Conservation (phyloP, 345 rosid species). For the Boechera retrofracta region DNA sequence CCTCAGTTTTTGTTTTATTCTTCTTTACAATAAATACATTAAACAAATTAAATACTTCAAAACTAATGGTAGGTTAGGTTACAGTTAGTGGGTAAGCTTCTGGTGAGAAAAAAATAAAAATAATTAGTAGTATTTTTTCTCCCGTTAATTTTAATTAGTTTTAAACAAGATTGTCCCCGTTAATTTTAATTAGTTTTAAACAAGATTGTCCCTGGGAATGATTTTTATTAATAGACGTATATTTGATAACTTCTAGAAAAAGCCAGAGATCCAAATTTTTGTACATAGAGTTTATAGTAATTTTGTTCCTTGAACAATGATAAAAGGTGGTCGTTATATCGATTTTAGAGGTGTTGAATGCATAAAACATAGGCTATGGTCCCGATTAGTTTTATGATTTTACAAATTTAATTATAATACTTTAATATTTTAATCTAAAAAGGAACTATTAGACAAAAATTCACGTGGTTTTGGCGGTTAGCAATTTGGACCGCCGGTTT, state of each 20-base stretch:
- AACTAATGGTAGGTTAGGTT: conserved; percentile 29
- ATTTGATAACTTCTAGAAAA: not conserved
- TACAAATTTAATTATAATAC: too few species aligned
- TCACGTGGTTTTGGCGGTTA: conserved; percentile 31
- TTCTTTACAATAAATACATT: not conserved
- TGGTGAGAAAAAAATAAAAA: not conserved
- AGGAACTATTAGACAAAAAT: not conserved
- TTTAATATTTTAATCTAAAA: too few species aligned
- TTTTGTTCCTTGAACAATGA: not conserved
- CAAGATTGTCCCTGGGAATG: not conserved
- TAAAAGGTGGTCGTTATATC: not conserved
- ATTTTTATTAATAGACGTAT: not conserved
- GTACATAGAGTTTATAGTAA: not conserved
- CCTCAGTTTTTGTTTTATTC: conserved; percentile 16
- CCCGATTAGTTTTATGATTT: not conserved
- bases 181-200: not conserved
- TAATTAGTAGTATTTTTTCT: not conserved
- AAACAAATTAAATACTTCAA: not conserved
- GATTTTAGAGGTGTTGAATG: not conserved
- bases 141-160: not conserved
- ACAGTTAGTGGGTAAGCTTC: conserved; percentile 40
- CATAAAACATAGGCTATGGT: conserved; percentile 9
- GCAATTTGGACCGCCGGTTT: conserved; percentile 13
- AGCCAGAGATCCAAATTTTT: not conserved
- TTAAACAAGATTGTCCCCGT: not conserved